These are phyloP conservation scores for Primulina eburnea DNA, from an alignment of 257 asterid species.

Conservation along the genomic window DNA sequence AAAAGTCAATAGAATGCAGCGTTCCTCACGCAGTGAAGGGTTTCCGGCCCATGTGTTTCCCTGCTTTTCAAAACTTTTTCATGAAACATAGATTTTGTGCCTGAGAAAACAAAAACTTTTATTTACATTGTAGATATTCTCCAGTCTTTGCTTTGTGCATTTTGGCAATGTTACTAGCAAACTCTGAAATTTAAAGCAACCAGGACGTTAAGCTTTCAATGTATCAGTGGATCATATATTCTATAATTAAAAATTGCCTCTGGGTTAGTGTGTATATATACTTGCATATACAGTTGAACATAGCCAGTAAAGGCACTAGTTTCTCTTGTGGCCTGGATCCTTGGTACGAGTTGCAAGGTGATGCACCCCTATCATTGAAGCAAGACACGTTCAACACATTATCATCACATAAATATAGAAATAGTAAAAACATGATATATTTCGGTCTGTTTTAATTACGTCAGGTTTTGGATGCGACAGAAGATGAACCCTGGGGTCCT, in stretches of 20 bases:
- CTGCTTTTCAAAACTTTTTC: not conserved
- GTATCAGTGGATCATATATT: not conserved
- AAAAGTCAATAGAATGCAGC: not conserved
- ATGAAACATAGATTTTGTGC: not conserved
- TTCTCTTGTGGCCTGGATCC: not conserved
- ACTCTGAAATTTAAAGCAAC: not conserved
- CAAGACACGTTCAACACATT: not conserved
- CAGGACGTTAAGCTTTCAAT: not conserved
- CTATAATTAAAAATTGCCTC: not conserved
- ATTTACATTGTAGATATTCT: not conserved
- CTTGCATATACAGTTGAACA: not conserved
- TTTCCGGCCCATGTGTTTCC: not conserved
- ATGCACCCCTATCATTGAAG: not conserved
- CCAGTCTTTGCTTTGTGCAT: not conserved
- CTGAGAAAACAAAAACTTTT: not conserved
- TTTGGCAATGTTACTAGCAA: not conserved
- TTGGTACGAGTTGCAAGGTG: not conserved
- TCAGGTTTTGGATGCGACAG: constrained; percentile 95
- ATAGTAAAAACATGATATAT: not conserved
- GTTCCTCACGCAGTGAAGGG: not conserved
- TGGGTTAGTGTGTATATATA: not conserved
- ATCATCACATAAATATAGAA: not conserved
- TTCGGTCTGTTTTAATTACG: constrained; percentile 22
- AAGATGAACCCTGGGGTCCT: constrained; percentile 99
- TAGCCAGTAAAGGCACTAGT: not conserved